Evolutionary conservation across 495 filamentous ascomycete genomes (phyloP), one percentile per base, ranked within the genome.

Genomic region (Penicillium mononematosum): DNA sequence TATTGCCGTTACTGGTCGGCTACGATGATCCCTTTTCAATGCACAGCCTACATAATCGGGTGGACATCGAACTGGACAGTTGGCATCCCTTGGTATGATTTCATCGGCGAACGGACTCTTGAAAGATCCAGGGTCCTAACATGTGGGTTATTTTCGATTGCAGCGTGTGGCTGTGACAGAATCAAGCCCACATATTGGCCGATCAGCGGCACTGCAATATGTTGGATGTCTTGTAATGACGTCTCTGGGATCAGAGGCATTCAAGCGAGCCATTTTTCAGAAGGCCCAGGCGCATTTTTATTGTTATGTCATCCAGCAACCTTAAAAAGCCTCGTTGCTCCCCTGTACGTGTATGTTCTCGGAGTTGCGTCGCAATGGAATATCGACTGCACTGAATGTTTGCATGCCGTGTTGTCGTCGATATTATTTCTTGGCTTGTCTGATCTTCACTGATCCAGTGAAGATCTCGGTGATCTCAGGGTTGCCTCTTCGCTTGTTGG

Each of bases 141-240:
- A 45, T 24, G 25, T 50, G 27, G 12, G 41, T 45, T 38, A 14
- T 45, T 17, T 39, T 22, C 5, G 24, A 29, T 25, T 14, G 45
- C 47, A 24, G 36, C 41, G 20, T 49, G 49, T 50, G 55, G 45
- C 39, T 43, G 34, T 62, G 58, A 59, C 51, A 60, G 56, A 47
- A 50, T 47, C n/a, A 55, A 56, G 34, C 50, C 64, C 51, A 58
- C 59, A 20, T 4, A 39, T 27, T 17, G 38, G 49, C 22, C 48
- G 32, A 56, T 47, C 46, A 43, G n/a, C 20, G 32, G 4, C 16
- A 50, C 32, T 16, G 34, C 34, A 12, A 29, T 29, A 29, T 29
- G 31, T 34, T 25, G 24, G 24, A 36, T 36, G 12, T 25, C 24
- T 25, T 25, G 34, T 36, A 16, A 14, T 5, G 34, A 11, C 31